Evolutionary conservation across 495 filamentous ascomycete genomes (phyloP).

Genomic region (Annulohypoxylon maeteangense): DNA sequence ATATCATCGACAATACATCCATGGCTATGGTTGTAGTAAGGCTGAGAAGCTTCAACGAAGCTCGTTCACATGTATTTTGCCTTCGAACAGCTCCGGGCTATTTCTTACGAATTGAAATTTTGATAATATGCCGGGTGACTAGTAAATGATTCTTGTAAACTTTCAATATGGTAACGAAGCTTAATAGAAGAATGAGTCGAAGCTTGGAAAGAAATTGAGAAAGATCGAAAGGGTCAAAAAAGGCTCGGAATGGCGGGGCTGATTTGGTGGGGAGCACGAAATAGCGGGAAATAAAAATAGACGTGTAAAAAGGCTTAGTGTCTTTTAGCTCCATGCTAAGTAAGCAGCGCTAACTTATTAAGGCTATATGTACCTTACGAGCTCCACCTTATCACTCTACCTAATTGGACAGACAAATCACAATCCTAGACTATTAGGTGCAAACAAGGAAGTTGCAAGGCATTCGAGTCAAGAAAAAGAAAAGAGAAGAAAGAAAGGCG

Average conservation of each 20-base stretch:
- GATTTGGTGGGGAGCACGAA: background rate
- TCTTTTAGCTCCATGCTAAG: constrained; percentile 13
- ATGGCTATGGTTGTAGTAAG: background rate
- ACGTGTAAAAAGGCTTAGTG: constrained; percentile 22
- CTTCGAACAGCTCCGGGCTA: background rate
- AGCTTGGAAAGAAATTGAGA: background rate
- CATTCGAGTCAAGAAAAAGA: background rate
- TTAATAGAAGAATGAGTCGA: background rate
- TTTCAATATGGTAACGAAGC: background rate
- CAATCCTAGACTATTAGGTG: background rate
- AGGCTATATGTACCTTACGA: background rate
- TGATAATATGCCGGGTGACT: background rate
- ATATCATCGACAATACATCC: background rate
- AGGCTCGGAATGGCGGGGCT: constrained; percentile 3
- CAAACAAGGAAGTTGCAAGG: background rate
- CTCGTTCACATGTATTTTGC: background rate
- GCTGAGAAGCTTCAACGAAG: background rate
- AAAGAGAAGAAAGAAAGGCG: background rate
- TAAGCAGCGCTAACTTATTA: constrained; percentile 26
- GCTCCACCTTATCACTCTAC: background rate
- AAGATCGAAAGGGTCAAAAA: too few species aligned
- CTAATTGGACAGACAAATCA: constrained; percentile 7
- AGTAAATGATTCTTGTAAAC: background rate
- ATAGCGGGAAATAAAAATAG: constrained; percentile 7
- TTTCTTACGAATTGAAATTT: background rate